These are phyloP conservation scores for Jasminum sambac DNA, from an alignment of 257 asterid species.

Conservation along the genomic window DNA sequence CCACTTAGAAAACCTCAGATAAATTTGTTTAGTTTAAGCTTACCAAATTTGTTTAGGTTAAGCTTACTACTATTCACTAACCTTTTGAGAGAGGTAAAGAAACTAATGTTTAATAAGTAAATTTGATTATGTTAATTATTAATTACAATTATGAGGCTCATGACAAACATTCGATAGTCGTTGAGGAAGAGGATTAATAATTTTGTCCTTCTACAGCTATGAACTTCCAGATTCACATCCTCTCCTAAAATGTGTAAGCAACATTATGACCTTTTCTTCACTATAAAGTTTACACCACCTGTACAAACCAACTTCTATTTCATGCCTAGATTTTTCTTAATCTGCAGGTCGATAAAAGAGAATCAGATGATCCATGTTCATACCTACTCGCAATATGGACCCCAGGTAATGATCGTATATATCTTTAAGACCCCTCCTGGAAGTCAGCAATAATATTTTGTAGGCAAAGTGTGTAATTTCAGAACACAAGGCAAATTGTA, in stretches of 20 bases:
- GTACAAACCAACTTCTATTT: constrained; percentile 19
- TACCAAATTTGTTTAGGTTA: constrained; percentile 15
- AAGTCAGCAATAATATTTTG: constrained; percentile 13
- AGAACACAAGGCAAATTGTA: neutral
- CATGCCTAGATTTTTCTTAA: constrained; percentile 27
- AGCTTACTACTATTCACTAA: constrained; percentile 10
- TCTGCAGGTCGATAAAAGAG: constrained; percentile 81
- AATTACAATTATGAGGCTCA: neutral
- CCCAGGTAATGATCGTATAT: constrained; percentile 59
- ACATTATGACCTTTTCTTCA: constrained; percentile 20
- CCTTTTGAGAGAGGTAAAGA: constrained; percentile 2
- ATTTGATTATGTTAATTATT: constrained; percentile 3
- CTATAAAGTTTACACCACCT: constrained; percentile 7
- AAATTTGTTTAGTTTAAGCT: constrained; percentile 17
- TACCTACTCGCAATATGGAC: constrained; percentile 99
- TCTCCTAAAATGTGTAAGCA: constrained; percentile 77
- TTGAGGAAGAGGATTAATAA: constrained; percentile 17
- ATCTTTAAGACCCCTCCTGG: constrained; percentile 6
- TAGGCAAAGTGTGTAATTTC: constrained; percentile 2
- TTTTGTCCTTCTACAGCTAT: constrained; percentile 60
- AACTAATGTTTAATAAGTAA: neutral
- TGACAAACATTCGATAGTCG: constrained; percentile 9
- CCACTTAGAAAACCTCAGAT: constrained; percentile 12
- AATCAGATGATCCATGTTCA: constrained; percentile 88
- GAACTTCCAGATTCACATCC: constrained; percentile 96